These are phyloP conservation scores for Tricholoma saponaceum DNA, from an alignment of 768 basidiomycete species.

Conservation along the genomic window DNA sequence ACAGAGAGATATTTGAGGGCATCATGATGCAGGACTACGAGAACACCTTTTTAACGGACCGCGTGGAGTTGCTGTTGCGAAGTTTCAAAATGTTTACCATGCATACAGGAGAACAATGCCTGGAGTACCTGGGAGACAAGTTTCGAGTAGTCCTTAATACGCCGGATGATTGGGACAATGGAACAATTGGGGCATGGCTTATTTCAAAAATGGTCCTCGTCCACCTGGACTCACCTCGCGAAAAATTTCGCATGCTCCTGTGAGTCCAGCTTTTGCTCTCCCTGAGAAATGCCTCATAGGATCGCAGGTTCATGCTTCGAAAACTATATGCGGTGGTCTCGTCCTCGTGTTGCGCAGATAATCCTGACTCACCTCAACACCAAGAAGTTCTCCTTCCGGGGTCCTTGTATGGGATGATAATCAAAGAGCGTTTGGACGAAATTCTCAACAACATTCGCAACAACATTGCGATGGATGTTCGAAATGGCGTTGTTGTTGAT, in stretches of 20 bases:
- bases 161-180: conserved; percentile 92
- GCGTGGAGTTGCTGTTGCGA: conserved; percentile 88
- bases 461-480: conserved; percentile 69
- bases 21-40: conserved; percentile 96
- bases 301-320: conserved; percentile 87
- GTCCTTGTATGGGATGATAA: conserved; percentile 90
- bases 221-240: conserved; percentile 80
- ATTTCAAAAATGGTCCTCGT: conserved; percentile 85
- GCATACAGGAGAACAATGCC: conserved; percentile 83
- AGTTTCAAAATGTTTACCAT: conserved; percentile 94
- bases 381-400: conserved; percentile 97
- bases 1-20: conserved; percentile 95
- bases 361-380: conserved; percentile 98
- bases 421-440: conserved; percentile 96
- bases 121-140: conserved; percentile 95
- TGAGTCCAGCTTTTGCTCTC: conserved; percentile 37
- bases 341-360: conserved; percentile 86
- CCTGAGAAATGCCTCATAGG: conserved; percentile 1
- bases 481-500: conserved; percentile 77
- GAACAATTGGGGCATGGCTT: conserved; percentile 75
- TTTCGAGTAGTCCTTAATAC: conserved; percentile 88
- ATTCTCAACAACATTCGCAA: conserved; percentile 68
- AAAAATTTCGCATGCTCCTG: conserved; percentile 95
- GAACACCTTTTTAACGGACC: conserved; percentile 96
- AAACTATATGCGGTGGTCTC: conserved; percentile 93